Percentiles rank a stretch among this genome's conserved stretches.
Evolutionary conservation across 1,284 basidiomycete species (phyloP).

Genomic region (Ceratobasidium sp.): DNA sequence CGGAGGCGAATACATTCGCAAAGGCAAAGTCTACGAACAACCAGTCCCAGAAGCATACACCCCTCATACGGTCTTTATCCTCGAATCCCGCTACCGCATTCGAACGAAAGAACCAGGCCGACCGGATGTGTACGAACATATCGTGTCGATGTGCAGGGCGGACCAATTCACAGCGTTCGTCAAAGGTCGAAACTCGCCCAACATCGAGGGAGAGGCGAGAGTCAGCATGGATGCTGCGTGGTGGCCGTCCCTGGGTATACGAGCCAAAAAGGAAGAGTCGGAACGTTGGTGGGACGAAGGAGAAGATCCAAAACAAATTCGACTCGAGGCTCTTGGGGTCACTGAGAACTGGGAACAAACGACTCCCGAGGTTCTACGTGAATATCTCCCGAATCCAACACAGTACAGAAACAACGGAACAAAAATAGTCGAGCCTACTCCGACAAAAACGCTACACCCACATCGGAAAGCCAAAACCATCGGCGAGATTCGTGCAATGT

Average conservation of each 20-base stretch:
- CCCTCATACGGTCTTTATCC: constrained; percentile 54
- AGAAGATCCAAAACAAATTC: constrained; percentile 29
- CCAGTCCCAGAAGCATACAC: constrained; percentile 53
- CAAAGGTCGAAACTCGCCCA: constrained; percentile 48
- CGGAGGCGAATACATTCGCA: constrained; percentile 50
- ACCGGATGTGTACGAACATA: constrained; percentile 50
- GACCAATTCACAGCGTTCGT: constrained; percentile 49
- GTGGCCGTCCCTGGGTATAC: constrained; percentile 50
- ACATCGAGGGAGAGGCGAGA: constrained; percentile 40
- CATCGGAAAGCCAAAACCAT: constrained; percentile 49
- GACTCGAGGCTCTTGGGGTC: constrained; percentile 18
- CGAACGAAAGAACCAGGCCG: constrained; percentile 48
- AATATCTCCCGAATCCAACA: constrained; percentile 30
- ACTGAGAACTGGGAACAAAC: background rate
- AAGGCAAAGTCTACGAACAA: constrained; percentile 49
- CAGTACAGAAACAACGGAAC: constrained; percentile 17
- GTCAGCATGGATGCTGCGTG: constrained; percentile 54
- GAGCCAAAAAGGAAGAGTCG: constrained; percentile 35
- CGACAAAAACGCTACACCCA: constrained; percentile 2
- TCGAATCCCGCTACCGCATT: constrained; percentile 53
- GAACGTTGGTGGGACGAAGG: constrained; percentile 26
- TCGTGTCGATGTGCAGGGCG: constrained; percentile 53
- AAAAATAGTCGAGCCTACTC: background rate
- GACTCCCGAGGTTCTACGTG: constrained; percentile 7
- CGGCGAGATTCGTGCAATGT: constrained; percentile 47